Base-by-base conservation (phyloP, 306 rosid species). In the Oxytropis ochrocephala region DNA sequence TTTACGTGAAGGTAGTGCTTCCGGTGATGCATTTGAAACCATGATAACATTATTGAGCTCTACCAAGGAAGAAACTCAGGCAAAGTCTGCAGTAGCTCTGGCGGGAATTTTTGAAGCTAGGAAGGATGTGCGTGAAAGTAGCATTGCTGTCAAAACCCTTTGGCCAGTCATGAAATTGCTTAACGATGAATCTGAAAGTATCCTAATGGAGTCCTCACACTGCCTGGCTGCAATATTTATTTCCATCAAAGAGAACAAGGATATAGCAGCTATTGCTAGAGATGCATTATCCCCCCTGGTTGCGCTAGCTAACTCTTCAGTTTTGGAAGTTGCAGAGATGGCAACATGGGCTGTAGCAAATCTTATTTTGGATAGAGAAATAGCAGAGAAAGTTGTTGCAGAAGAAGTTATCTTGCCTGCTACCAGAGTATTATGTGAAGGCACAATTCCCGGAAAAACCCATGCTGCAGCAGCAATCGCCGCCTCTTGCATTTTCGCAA, bases 381-480 rank as follows among this genome's bases (percentile, higher is more conserved):
- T 90, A 69, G 86, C 90, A 47, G 90, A 88, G 81, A 90, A 87
- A 75, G 92, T 88, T 72, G 85, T 74, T 75, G 76, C 85, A 21
- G 96, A 88, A 79, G 96, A 93, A 74, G 85, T 93, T 80, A 82
- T 90, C 78, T 75, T 90, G 70, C 96, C 97, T 32, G 98, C 98
- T 60, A 88, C 98, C 32, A 86, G 92, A 86, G 91, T 93, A 67
- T 77, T 93, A 78, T 79, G 72, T 33, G 96, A 93, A 82, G 97
- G 98, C 75, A 77, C 97, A 14, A 52, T 82, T 38, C 84, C 84
- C 21, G 96, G 98, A 58, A 90, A 94, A 80, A 70, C 89, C 71
- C 91, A 81, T 79, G 96, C 98, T 57, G 96, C 98, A 71, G 96
- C 98, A 42, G 98, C 92, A 43, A 88, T 90, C 76, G 92, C 97